Evolutionary conservation across 31 red algal genomes (phyloP), one percentile per base, ranked within the genome.

Genomic region (Odonthalia washingtoniensis): DNA sequence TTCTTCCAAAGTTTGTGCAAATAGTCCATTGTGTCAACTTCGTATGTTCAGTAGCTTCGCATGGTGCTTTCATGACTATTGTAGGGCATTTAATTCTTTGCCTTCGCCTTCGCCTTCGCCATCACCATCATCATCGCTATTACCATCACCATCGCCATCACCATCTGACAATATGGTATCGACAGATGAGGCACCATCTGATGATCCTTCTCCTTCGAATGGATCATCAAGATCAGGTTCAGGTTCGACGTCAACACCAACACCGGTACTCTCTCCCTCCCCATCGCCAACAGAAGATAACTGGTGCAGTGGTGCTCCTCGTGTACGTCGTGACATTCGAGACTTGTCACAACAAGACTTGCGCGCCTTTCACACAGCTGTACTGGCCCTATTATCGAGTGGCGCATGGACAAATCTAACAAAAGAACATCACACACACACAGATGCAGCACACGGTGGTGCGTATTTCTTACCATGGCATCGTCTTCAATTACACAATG

Each of bases 381-480:
- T 91, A 27, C 43, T 40, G 17, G 81, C 79, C 14, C 74, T 91
- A 4, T 41, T 72, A 27, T 26, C 70, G 5, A 74, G 73, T 24
- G 83, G 81, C 26, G 63, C 78, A 49, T 91, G 89, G 89, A 81
- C 84, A 63, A 70, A 72, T 1, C 61, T 94, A 36, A 85, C 85
- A 5, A 67, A 73, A 35, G 39, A 79, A 36, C 91, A 94, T 60
- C 72, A 80, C 12, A 62, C 66, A 38, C 77, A 65, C 60, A 63
- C 35, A 5, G 85, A 74, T 66, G 76, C 82, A 35, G 91, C 85
- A 35, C 91, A 94, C 43, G 85, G 85, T 31, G 85, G 91, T 3
- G 18, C 85, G 12, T 85, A 89, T 63, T 94, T 94, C 40, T 53
- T 94, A 12, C 78, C 91, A 36, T 94, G 91, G 91, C 91, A 94